These are phyloP conservation scores for Phoma sp. DNA, from an alignment of 2,329 filamentous ascomycete genomes.

Conservation along the genomic window DNA sequence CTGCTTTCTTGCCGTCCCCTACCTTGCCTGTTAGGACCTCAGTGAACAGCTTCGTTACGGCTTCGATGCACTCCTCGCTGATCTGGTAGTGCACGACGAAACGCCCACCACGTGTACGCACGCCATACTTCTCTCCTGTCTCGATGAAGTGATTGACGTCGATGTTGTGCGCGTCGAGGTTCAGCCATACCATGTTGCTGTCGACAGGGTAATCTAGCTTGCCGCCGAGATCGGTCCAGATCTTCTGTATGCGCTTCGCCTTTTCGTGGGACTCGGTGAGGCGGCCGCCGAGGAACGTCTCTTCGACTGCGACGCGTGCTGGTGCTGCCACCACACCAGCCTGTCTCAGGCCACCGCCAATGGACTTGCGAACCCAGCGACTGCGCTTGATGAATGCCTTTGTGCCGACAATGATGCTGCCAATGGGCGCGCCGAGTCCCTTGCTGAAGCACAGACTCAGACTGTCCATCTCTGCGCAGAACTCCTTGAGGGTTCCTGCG, in stretches of 20 bases:
- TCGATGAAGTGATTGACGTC: conserved; percentile 60
- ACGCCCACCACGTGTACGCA: conserved; percentile 63
- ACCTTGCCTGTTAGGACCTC: conserved; percentile 31
- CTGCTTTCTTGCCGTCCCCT: conserved; percentile 26
- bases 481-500: conserved; percentile 71
- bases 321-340: conserved; percentile 77
- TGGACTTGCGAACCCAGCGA: conserved; percentile 78
- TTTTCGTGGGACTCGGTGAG: conserved; percentile 66
- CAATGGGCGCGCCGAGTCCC: conserved; percentile 80
- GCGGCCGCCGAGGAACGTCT: conserved; percentile 75
- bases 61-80: conserved; percentile 65
- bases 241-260: conserved; percentile 65
- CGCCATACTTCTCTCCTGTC: conserved; percentile 62
- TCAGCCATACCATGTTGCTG: conserved; percentile 93
- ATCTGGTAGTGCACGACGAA: conserved; percentile 78
- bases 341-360: conserved; percentile 81
- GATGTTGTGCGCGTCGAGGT: conserved; percentile 68
- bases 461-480: conserved; percentile 72
- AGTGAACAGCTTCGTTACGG: conserved; percentile 45
- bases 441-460: conserved; percentile 82
- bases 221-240: conserved; percentile 75
- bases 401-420: conserved; percentile 72
- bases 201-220: conserved; percentile 72
- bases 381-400: conserved; percentile 68
- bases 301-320: conserved; percentile 77